Evolutionary conservation across 2,329 filamentous ascomycete genomes (phyloP).

Genomic region (Penicillium sp.): DNA sequence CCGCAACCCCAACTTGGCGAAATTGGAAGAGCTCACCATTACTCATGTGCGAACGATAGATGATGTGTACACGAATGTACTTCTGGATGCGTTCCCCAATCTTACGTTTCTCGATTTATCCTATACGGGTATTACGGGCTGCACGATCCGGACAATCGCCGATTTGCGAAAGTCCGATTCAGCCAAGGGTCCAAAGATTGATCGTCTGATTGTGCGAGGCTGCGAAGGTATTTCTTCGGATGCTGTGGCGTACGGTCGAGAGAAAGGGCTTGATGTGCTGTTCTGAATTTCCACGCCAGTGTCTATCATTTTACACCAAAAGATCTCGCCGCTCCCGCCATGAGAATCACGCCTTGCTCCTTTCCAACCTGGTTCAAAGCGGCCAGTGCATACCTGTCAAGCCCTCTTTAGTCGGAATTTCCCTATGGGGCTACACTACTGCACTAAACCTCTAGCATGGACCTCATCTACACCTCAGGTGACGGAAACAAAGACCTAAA

Average conservation of each 20-base stretch:
- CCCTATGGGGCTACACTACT: background rate
- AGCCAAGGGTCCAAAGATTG: slow-evolving; percentile 16
- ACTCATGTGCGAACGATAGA: slow-evolving; percentile 25
- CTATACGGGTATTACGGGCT: slow-evolving; percentile 35
- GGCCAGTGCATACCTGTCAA: background rate
- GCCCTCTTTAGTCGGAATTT: background rate
- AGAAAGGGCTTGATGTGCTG: slow-evolving; percentile 29
- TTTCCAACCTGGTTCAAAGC: background rate
- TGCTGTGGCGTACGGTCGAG: slow-evolving; percentile 35
- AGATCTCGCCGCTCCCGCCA: background rate
- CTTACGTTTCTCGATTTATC: slow-evolving; percentile 37
- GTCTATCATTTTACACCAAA: background rate
- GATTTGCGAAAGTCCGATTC: slow-evolving; percentile 18
- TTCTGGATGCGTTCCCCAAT: slow-evolving; percentile 26
- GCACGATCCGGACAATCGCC: slow-evolving; percentile 34
- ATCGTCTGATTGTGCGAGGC: slow-evolving; percentile 26
- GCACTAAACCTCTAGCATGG: background rate
- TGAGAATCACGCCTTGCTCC: background rate
- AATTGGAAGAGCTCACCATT: slow-evolving; percentile 33
- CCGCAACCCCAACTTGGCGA: slow-evolving; percentile 9
- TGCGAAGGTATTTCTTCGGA: slow-evolving; percentile 35
- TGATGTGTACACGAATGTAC: slow-evolving; percentile 21
- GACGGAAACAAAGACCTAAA: background rate
- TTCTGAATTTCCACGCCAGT: slow-evolving; percentile 9
- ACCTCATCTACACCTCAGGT: background rate